These are phyloP conservation scores for Aspergillus awamori DNA, from an alignment of 2,329 filamentous ascomycete species.

Conservation along the genomic window DNA sequence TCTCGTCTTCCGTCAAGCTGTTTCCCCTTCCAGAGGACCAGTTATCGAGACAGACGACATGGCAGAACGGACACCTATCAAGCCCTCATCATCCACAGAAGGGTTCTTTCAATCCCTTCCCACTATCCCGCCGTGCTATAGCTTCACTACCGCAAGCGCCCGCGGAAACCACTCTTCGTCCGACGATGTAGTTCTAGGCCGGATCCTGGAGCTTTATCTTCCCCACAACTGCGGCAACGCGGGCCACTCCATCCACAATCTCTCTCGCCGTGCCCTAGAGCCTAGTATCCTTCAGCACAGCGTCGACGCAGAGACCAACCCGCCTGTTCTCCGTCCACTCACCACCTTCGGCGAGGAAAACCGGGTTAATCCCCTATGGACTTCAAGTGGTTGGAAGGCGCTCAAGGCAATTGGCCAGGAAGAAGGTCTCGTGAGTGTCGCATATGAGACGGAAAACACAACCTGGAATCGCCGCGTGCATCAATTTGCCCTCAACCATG, in stretches of 20 bases:
- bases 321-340: not conserved
- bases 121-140: not conserved
- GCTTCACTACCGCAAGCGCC: not conserved
- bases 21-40: not conserved
- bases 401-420: slow-evolving; percentile 1
- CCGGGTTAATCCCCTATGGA: not conserved
- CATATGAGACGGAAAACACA: not conserved
- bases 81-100: not conserved
- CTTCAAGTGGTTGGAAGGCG: not conserved
- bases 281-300: not conserved
- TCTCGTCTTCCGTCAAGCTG: not conserved
- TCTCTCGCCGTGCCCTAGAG: not conserved
- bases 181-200: not conserved
- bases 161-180: not conserved
- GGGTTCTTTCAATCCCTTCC: slow-evolving; percentile 1
- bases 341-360: not conserved
- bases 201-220: not conserved
- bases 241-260: not conserved
- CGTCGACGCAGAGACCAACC: not conserved
- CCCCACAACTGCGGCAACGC: not conserved
- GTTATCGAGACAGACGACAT: not conserved
- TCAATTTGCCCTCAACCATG: slow-evolving; percentile 1
- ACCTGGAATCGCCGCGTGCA: slow-evolving; percentile 2
- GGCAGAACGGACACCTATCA: not conserved
- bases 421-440: not conserved